These are phyloP conservation scores for Magnolia sinica DNA, from an alignment of 164 flowering plant genomes.

Conservation along the genomic window DNA sequence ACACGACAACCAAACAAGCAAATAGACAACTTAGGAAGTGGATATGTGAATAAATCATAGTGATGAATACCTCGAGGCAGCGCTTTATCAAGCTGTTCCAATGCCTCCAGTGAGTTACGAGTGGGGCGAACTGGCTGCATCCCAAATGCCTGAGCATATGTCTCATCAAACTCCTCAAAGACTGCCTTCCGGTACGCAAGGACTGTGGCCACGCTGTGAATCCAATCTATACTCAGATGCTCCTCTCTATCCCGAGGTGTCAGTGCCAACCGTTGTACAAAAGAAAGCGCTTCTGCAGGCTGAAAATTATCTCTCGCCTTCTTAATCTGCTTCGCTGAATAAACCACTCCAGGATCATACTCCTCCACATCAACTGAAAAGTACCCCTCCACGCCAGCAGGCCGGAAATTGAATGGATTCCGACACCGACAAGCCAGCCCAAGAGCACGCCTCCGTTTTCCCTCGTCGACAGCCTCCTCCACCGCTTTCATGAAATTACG, in stretches of 20 bases:
- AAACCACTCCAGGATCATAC: conserved; percentile 60
- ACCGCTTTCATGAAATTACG: conserved; percentile 73
- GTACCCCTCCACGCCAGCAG: conserved; percentile 51
- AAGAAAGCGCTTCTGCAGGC: conserved; percentile 51
- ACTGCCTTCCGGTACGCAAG: conserved; percentile 67
- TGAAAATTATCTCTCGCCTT: conserved; percentile 59
- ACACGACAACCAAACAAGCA: not conserved
- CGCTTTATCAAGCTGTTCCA: conserved; percentile 31
- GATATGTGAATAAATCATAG: not conserved
- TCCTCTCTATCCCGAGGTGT: conserved; percentile 35
- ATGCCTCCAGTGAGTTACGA: conserved; percentile 12
- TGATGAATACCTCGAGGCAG: conserved; percentile 50
- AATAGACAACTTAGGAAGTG: not conserved
- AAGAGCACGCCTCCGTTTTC: conserved; percentile 59
- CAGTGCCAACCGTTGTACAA: conserved; percentile 57
- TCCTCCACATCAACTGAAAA: conserved; percentile 72
- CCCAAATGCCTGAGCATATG: conserved; percentile 95
- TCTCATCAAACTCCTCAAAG: conserved; percentile 89
- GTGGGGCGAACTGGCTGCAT: conserved; percentile 41
- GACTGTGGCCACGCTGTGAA: conserved; percentile 50
- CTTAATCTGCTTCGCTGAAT: conserved; percentile 57
- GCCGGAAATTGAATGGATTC: conserved; percentile 58
- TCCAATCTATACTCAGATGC: conserved; percentile 32
- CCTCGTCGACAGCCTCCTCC: conserved; percentile 91
- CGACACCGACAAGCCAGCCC: conserved; percentile 78